Base-by-base conservation (phyloP, 2,329 filamentous ascomycete genomes). In the Penicillium sp. region DNA sequence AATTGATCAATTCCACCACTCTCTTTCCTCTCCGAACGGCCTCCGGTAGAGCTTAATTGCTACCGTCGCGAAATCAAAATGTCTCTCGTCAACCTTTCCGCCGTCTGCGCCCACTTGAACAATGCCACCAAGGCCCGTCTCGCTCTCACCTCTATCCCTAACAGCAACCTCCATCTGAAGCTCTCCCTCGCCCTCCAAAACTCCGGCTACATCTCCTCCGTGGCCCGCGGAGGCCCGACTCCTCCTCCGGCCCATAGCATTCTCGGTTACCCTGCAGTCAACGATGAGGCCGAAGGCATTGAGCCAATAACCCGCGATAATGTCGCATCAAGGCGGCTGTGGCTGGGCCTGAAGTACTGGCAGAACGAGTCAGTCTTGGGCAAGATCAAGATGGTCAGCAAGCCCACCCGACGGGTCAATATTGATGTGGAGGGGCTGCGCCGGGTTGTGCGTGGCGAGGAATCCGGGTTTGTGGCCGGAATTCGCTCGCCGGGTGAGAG, bases 341-440 rank as follows among this genome's bases (percentile, higher is more conserved):
- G 92, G 92, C 76, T 97, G 13, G 91, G 91, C 1, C 78, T 96
- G 68, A 96, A 96, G 78, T 96, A 96, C 82, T 90, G 85, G 84
- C 86, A 92, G 64, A 89, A 89, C 69, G 81, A 87, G 73, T 90
- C 92, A 6, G 91, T 96, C 22, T 76, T 97, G 63, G 80, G 79
- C 60, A 81, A 84, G 61, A 81, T 93, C 67, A 73, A 75, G 47
- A 73, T 88, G 69, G 79, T 96, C 58, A 88, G 84, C 68, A 93
- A 87, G 74, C 89, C 91, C 10, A 92, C 84, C 67, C 82, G 90
- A 62, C 76, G 85, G 65, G 82, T 95, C 71, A 88, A 82, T 65
- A 79, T 90, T 59, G 80, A 85, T 49, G 80, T 87, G 24, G 60
- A 76, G 16, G 82, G 86, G 45, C 74, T 97, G 58, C 81, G 82